A percentile compares a stretch with the other conserved stretches of the same genome.
Evolutionary conservation across 73 alveolate species (phyloP).

Genomic region (Blepharisma japonicum): DNA sequence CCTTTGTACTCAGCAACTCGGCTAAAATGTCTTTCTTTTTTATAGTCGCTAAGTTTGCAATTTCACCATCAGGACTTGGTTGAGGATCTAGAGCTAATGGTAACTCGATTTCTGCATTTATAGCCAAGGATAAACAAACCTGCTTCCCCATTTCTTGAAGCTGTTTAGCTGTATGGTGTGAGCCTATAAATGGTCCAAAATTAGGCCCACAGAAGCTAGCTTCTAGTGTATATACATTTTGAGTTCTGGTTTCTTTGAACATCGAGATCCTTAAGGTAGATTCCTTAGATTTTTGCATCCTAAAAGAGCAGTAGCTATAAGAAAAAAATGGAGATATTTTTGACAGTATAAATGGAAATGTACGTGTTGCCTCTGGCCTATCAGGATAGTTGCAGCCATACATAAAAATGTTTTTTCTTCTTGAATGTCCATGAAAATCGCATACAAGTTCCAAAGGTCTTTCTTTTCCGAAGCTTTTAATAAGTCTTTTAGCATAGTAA

Average conservation of each 20-base stretch:
- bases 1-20: neutral
- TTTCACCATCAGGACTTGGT: neutral
- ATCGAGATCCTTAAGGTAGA: slow-evolving; percentile 77
- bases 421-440: slow-evolving; percentile 99
- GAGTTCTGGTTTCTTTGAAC: slow-evolving; percentile 68
- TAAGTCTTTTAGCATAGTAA: slow-evolving; percentile 85
- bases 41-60: neutral
- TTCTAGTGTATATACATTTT: slow-evolving; percentile 74
- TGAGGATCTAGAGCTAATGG: neutral
- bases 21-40: neutral
- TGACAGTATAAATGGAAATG: slow-evolving; percentile 60
- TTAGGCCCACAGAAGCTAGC: slow-evolving; percentile 90
- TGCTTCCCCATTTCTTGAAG: slow-evolving; percentile 74
- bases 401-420: slow-evolving; percentile 49
- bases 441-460: slow-evolving; percentile 92
- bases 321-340: slow-evolving; percentile 51
- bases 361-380: slow-evolving; percentile 38
- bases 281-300: slow-evolving; percentile 59
- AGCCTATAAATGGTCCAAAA: slow-evolving; percentile 70
- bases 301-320: slow-evolving; percentile 56
- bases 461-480: slow-evolving; percentile 85
- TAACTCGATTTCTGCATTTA: slow-evolving; percentile 41
- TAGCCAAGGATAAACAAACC: slow-evolving; percentile 58
- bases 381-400: slow-evolving; percentile 16
- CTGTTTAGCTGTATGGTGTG: slow-evolving; percentile 72